Percentiles rank a stretch among this genome's conserved stretches.
These are phyloP conservation scores for Hypomyces rosellus DNA, from an alignment of 2,329 filamentous ascomycete species.

Conservation along the genomic window DNA sequence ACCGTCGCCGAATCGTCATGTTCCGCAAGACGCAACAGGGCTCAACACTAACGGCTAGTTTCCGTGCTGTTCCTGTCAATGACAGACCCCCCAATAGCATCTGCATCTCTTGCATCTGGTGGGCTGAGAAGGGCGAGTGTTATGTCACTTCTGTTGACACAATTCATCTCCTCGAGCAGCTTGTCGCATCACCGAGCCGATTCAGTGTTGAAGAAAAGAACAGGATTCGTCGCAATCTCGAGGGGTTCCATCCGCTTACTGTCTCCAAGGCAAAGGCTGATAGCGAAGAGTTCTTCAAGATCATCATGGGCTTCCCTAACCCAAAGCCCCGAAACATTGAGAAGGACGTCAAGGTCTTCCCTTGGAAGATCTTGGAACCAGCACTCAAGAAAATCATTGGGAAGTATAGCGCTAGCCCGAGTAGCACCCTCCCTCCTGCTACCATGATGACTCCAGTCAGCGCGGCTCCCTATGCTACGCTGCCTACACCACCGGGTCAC, in stretches of 20 bases:
- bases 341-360: conserved; percentile 98
- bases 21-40: conserved; percentile 80
- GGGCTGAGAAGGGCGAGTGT: conserved; percentile 85
- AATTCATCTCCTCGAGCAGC: conserved; percentile 85
- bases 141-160: conserved; percentile 97
- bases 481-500: conserved; percentile 42
- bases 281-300: conserved; percentile 96
- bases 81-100: conserved; percentile 79
- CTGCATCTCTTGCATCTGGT: conserved; percentile 96
- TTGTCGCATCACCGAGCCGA: conserved; percentile 66
- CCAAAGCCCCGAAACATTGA: conserved; percentile 97
- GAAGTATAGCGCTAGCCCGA: conserved; percentile 68
- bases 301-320: conserved; percentile 95
- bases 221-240: conserved; percentile 87
- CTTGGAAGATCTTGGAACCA: conserved; percentile 81
- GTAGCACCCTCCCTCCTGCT: conserved; percentile 30
- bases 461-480: conserved; percentile 33
- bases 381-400: conserved; percentile 97
- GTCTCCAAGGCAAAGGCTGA: conserved; percentile 90
- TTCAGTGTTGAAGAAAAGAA: conserved; percentile 99
- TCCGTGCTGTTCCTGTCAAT: conserved; percentile 70
- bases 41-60: conserved; percentile 73
- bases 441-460: conserved; percentile 37
- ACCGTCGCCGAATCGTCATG: conserved; percentile 76
- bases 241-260: conserved; percentile 86